These are phyloP conservation scores for Avena insularis DNA, from an alignment of 176 grass and related monocot species.

Conservation along the genomic window DNA sequence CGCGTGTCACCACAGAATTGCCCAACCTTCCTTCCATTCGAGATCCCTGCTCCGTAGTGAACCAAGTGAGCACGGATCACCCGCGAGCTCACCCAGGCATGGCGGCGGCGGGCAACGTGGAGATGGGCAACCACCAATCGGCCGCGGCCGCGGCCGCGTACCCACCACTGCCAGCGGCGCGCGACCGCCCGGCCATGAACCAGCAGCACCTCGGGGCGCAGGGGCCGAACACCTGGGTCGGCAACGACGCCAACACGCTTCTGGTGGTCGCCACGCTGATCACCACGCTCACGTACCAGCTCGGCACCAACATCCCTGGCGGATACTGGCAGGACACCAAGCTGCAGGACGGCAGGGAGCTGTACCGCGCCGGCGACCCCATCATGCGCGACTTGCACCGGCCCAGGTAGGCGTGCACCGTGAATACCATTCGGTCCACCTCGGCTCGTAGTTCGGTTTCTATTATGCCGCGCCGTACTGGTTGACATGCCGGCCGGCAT, in stretches of 20 bases:
- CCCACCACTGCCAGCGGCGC: not conserved
- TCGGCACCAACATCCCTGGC: conserved; percentile 56
- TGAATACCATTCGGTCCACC: not conserved
- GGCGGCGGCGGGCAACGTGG: not conserved
- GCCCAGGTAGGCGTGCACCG: not conserved
- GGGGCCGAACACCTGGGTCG: conserved; percentile 34
- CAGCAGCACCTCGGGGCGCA: conserved; percentile 25
- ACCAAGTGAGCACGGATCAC: conserved; percentile 17
- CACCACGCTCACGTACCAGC: conserved; percentile 63
- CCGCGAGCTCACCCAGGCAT: conserved; percentile 16
- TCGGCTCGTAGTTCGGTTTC: not conserved
- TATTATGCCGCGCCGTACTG: no score
- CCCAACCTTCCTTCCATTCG: not conserved
- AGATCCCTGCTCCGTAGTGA: not conserved
- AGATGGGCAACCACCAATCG: conserved; percentile 27
- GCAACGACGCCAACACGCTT: conserved; percentile 59
- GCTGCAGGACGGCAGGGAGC: not conserved
- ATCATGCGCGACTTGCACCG: conserved; percentile 65
- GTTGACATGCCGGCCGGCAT: no score
- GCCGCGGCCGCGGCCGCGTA: not conserved
- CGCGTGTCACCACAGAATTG: not conserved
- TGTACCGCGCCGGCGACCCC: conserved; percentile 49
- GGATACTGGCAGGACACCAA: conserved; percentile 59
- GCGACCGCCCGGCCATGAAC: not conserved
- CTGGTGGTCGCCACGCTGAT: conserved; percentile 64